These are phyloP conservation scores for Cucumis melo DNA, from an alignment of 306 rosid species.

Conservation along the genomic window DNA sequence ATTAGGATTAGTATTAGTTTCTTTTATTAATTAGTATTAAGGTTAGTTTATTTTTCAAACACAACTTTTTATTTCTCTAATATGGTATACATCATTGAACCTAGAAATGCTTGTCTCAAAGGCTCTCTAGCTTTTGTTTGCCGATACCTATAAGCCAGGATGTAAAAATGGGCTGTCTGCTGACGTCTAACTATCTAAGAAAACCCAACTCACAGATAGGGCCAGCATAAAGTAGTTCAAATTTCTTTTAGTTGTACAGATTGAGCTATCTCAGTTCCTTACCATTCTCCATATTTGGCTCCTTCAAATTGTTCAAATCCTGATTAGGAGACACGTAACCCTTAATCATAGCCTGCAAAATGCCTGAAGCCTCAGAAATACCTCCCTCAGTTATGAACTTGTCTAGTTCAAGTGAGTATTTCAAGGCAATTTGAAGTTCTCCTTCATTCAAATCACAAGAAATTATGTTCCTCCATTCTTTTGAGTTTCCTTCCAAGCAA, in stretches of 20 bases:
- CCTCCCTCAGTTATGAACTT: slow-evolving; percentile 31
- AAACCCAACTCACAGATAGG: neutral
- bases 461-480: slow-evolving; percentile 50
- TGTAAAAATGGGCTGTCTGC: neutral
- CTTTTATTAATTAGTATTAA: too few species aligned
- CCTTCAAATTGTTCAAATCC: slow-evolving; percentile 15
- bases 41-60: too few species aligned
- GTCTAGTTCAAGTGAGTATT: slow-evolving; percentile 49
- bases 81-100: too few species aligned
- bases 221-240: neutral
- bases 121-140: too few species aligned
- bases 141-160: neutral
- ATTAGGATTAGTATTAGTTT: too few species aligned
- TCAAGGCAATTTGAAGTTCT: slow-evolving; percentile 43
- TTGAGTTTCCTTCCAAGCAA: slow-evolving; percentile 45
- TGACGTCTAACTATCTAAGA: neutral
- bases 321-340: slow-evolving; percentile 24
- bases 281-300: neutral
- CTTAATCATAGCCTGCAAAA: slow-evolving; percentile 43
- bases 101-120: too few species aligned
- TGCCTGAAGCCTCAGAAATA: slow-evolving; percentile 41
- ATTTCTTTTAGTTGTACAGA: neutral
- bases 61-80: too few species aligned
- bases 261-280: neutral
- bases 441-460: slow-evolving; percentile 25